Evolutionary conservation across 176 grass and related monocot genomes (phyloP), one percentile per base, ranked within the genome.

Genomic region (Hyparrhenia diplandra): DNA sequence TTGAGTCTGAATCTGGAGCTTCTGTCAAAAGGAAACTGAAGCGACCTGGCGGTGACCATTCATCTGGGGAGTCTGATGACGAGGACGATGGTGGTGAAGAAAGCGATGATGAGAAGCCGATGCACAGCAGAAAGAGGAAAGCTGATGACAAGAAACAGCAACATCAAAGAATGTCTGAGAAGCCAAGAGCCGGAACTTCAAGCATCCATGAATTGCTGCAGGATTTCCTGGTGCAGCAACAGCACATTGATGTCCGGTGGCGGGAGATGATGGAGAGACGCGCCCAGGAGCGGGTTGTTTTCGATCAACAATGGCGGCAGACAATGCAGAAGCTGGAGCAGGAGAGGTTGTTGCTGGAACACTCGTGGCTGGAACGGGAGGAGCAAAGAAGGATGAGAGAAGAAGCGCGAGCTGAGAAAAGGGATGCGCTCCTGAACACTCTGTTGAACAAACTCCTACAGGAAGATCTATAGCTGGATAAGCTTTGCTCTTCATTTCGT

Each of bases 321-420:
- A 86, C 86, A 0, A 93, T 99, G 92, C 92, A 90, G 63, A 95
- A 86, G 59, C 85, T 99, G 60, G 96, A 99, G 82, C 87, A 78
- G 76, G 96, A 99, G 51, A 87, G 92, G 42, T 70, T 95, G 84
- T 83, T 91, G 86, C 61, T 95, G 73, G 93, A 99, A 73, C 96
- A 91, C 6, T 77, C 87, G 3, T 93, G 92, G 96, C 86, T 92
- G 69, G 73, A 91, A 42, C 87, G 76, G 12, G 96, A 99, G 73
- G 88, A 97, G 39, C 81, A 89, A 30, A 85, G 89, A 21, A 78
- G 82, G 69, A 83, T 72, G 61, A 85, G 79, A 51, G 84, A 89
- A 64, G 94, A 93, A 60, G 77, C 36, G 24, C 67, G 87, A 40
- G 89, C 94, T 10, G 87, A 89, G 72, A 89, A 91, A 78, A 82